These are phyloP conservation scores for Apiosordaria backusii DNA, from an alignment of 495 filamentous ascomycete species.

Conservation along the genomic window DNA sequence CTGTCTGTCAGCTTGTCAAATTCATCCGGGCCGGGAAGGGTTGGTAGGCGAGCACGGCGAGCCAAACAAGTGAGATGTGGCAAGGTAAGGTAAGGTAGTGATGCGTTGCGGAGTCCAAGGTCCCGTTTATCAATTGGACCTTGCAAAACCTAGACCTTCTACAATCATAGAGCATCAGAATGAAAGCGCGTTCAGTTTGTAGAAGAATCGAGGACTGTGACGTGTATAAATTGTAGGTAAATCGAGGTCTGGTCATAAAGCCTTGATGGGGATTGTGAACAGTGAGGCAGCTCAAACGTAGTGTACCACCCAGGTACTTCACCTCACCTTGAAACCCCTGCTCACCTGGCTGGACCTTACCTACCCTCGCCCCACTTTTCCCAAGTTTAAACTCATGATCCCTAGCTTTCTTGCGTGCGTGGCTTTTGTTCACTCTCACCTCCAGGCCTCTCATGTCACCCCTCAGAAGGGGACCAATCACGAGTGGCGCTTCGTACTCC, in stretches of 20 bases:
- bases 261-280: no score
- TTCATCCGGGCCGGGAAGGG: background rate
- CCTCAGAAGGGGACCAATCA: no score
- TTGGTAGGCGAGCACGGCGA: background rate
- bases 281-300: background rate
- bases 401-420: background rate
- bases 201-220: background rate
- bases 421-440: background rate
- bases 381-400: background rate
- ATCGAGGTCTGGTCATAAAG: no score
- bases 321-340: background rate
- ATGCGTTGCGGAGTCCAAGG: no score
- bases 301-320: background rate
- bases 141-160: background rate
- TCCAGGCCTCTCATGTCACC: background rate
- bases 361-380: background rate
- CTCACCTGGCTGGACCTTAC: background rate
- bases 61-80: background rate
- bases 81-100: background rate
- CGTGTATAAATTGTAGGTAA: background rate
- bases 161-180: no score
- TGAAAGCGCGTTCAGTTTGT: no score
- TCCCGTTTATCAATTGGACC: no score
- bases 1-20: background rate
- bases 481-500: background rate